phyloP scores from a whole-genome alignment of 305 asterid species.

The Salvia sclarea region DNA sequence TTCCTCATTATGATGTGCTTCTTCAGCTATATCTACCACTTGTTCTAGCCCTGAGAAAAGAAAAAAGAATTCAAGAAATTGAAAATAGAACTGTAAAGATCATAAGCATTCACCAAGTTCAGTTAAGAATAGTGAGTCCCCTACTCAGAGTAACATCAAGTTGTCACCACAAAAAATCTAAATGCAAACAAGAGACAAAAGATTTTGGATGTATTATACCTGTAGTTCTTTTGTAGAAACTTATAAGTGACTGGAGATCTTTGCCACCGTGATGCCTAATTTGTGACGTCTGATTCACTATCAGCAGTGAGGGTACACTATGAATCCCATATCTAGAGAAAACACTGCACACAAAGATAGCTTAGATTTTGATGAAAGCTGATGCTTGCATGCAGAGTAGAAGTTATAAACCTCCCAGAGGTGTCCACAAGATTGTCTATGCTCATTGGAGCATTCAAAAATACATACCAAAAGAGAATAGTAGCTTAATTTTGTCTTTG shows the following conservation, averaged over 20 bases:
- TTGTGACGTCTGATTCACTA: conserved; percentile 49
- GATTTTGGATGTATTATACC: conserved; percentile 37
- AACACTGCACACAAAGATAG: conserved; percentile 44
- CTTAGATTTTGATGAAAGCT: conserved; percentile 11
- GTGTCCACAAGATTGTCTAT: not conserved
- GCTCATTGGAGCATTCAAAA: not conserved
- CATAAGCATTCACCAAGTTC: not conserved
- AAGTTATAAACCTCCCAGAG: conserved; percentile 2
- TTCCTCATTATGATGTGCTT: conserved; percentile 25
- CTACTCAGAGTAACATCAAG: not conserved
- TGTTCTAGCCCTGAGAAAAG: conserved; percentile 41
- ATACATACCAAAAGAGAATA: not conserved
- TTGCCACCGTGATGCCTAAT: conserved; percentile 52
- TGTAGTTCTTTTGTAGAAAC: conserved; percentile 59
- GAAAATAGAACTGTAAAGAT: not conserved
- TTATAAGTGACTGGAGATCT: conserved; percentile 51
- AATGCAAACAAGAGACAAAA: not conserved
- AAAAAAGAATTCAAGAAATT: not conserved
- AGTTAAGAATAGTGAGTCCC: conserved; percentile 3
- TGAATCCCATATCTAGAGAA: conserved; percentile 76
- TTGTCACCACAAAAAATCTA: conserved; percentile 15
- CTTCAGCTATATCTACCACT: conserved; percentile 38
- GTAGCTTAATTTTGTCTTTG: not conserved
- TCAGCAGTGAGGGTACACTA: conserved; percentile 64
- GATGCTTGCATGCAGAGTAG: not conserved